Conservation (phyloP, 1,139 yeast species). For the Pichia sp. region DNA sequence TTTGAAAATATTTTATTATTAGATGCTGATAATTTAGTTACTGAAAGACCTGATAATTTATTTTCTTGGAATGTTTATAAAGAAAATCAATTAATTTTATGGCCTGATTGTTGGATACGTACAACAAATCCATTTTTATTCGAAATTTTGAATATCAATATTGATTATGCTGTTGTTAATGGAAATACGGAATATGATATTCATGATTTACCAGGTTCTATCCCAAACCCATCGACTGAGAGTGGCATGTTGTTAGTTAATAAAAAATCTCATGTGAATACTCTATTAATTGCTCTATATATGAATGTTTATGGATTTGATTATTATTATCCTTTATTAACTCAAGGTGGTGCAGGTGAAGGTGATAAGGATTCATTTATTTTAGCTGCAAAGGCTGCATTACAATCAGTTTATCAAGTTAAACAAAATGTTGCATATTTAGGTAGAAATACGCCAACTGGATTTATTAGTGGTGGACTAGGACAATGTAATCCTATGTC, state of each 20-base stretch:
- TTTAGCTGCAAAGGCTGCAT: conserved; percentile 52
- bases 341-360: conserved; percentile 68
- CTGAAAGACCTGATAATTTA: conserved; percentile 46
- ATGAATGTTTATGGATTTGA: conserved; percentile 58
- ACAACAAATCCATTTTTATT: conserved; percentile 55
- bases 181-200: conserved; percentile 32
- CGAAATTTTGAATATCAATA: conserved; percentile 43
- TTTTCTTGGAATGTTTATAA: conserved; percentile 34
- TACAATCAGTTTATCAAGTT: conserved; percentile 49
- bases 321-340: conserved; percentile 51
- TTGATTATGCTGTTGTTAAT: conserved; percentile 25
- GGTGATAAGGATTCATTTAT: conserved; percentile 68
- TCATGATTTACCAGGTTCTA: conserved; percentile 54
- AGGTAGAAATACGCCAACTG: conserved; percentile 40
- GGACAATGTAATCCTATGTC: conserved; percentile 54
- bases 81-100: conserved; percentile 37
- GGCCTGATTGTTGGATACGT: conserved; percentile 74
- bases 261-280: conserved; percentile 44
- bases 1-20: conserved; percentile 56
- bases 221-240: conserved; percentile 61
- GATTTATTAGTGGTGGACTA: conserved; percentile 47
- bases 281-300: conserved; percentile 48
- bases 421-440: conserved; percentile 39
- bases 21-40: conserved; percentile 66
- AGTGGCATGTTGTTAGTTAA: conserved; percentile 57